Conservation (phyloP, 345 rosid genomes). For the Carallia brachiata region DNA sequence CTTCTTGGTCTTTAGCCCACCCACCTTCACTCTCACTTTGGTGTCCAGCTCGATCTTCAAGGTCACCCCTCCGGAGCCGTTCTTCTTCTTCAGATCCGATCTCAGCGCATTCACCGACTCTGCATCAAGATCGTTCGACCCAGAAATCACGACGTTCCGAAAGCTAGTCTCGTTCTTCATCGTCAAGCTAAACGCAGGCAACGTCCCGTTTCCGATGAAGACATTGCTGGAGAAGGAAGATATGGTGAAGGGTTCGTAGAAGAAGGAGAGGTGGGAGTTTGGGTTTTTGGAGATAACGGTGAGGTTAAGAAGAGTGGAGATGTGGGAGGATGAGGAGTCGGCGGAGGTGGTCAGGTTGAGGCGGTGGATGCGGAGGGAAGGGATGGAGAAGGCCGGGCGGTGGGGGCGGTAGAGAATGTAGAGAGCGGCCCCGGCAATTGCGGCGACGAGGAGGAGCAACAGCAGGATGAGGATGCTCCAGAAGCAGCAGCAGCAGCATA, state of each 20-base stretch:
- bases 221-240: constrained; percentile 40
- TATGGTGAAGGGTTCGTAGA: constrained; percentile 59
- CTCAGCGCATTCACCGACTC: constrained; percentile 56
- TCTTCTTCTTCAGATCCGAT: constrained; percentile 67
- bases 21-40: constrained; percentile 59
- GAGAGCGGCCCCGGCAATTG: constrained; percentile 69
- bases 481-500: constrained; percentile 86
- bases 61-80: constrained; percentile 27
- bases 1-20: constrained; percentile 62
- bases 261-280: constrained; percentile 66
- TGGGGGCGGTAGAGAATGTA: constrained; percentile 82
- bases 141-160: constrained; percentile 47
- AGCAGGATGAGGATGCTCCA: constrained; percentile 70
- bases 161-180: constrained; percentile 64
- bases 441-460: constrained; percentile 54
- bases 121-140: constrained; percentile 59
- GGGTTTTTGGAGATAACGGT: constrained; percentile 75
- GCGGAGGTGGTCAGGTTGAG: constrained; percentile 69
- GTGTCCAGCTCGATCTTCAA: constrained; percentile 61
- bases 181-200: constrained; percentile 51
- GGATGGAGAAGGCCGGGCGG: constrained; percentile 64
- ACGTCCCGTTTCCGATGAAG: constrained; percentile 65
- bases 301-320: constrained; percentile 70
- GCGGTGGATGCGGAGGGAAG: constrained; percentile 67
- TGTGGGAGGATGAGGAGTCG: constrained; percentile 61